Evolutionary conservation across 225 moss, liverwort and hornwort genomes (phyloP).

Genomic region (Physcomitrium patens): DNA sequence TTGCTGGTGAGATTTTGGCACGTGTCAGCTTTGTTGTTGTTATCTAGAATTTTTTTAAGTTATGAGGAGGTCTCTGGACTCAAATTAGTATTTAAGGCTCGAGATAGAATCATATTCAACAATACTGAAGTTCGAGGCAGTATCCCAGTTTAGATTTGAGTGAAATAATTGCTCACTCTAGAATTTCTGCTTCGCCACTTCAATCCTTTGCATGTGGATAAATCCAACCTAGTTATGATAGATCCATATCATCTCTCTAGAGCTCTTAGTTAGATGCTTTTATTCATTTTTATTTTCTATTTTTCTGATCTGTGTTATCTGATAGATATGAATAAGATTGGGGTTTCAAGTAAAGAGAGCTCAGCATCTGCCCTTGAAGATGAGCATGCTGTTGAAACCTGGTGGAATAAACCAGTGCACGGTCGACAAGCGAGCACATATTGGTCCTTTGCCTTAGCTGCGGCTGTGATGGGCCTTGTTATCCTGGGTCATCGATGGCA

Average conservation of each 20-base stretch:
- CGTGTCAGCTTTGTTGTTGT: conserved; percentile 11
- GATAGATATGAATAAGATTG: conserved; percentile 37
- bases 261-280: too few species aligned
- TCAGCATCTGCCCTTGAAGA: conserved; percentile 36
- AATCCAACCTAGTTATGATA: too few species aligned
- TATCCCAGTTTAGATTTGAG: background rate
- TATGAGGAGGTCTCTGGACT: background rate
- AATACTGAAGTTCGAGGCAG: conserved; percentile 1
- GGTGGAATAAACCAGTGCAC: conserved; percentile 91
- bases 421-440: conserved; percentile 81
- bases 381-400: conserved; percentile 70
- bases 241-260: too few species aligned
- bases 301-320: background rate
- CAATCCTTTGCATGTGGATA: too few species aligned
- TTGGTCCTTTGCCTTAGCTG: conserved; percentile 94
- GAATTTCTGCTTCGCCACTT: too few species aligned
- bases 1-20: conserved; percentile 40
- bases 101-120: conserved; percentile 20
- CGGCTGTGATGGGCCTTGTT: conserved; percentile 93
- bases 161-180: too few species aligned
- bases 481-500: conserved; percentile 99
- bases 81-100: background rate
- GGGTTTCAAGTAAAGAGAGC: conserved; percentile 19
- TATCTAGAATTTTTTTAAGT: background rate
- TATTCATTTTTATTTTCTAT: too few species aligned